phyloP scores from a whole-genome alignment of 2,329 filamentous ascomycete genomes.

The Camillea tinctor region DNA sequence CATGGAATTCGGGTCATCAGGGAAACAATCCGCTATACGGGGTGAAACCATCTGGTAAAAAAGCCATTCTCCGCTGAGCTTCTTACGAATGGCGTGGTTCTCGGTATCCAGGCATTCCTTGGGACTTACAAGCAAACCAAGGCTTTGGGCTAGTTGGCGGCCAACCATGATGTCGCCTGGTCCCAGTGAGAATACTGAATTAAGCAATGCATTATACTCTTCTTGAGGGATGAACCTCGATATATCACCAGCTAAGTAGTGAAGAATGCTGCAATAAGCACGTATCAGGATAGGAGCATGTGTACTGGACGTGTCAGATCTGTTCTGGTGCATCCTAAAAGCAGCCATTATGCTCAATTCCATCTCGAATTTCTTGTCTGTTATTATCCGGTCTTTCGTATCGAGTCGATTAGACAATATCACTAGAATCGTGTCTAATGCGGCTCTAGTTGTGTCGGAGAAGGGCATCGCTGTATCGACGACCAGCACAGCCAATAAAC shows the following conservation, averaged over 20 bases:
- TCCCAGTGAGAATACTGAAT: constrained; percentile 14
- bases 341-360: constrained; percentile 13
- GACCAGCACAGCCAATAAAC: constrained; percentile 17
- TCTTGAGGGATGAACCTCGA: constrained; percentile 21
- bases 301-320: background rate
- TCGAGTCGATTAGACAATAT: constrained; percentile 29
- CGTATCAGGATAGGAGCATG: constrained; percentile 8
- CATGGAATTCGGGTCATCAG: constrained; percentile 29
- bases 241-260: constrained; percentile 32
- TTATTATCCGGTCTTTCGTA: constrained; percentile 7
- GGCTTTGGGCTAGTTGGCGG: constrained; percentile 24
- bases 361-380: constrained; percentile 8
- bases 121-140: constrained; percentile 28
- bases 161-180: constrained; percentile 20
- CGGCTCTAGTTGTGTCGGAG: constrained; percentile 22
- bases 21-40: constrained; percentile 41
- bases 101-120: constrained; percentile 27
- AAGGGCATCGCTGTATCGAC: constrained; percentile 6
- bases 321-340: background rate
- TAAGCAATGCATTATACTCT: constrained; percentile 21
- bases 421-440: constrained; percentile 26
- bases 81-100: constrained; percentile 28
- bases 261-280: constrained; percentile 29
- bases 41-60: constrained; percentile 32
- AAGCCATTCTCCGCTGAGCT: constrained; percentile 28